Base-by-base conservation (phyloP, 495 filamentous ascomycete genomes). In the Rusavskia elegans region DNA sequence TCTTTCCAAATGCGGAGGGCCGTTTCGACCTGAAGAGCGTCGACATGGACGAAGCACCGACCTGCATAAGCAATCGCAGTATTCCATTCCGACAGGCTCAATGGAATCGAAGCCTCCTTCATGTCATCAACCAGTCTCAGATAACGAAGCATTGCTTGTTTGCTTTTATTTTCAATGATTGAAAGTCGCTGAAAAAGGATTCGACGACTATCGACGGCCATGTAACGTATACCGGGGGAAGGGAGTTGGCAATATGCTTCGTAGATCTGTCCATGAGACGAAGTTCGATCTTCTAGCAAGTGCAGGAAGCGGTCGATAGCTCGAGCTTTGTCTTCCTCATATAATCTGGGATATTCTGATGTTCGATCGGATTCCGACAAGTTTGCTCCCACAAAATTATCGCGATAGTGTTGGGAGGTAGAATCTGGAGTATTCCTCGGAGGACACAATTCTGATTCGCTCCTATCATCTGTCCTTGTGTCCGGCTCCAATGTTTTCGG, bases 1-100 rank as follows among this genome's bases (percentile, higher is more conserved):
- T 87, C 78, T 51, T 79, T 78, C 87, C 89, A 97, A n/a, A 92
- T 66, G 32, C 81, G 72, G 17, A 97, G 76, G 1, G 87, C 84
- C 21, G 77, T 68, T 52, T 85, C 73, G 8, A 89, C 68, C 53
- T 95, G 84, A 19, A 68, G 62, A 38, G 75, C 75, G 16, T 76
- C 73, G 10, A 84, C 74, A 19, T 57, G 71, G n/a, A 75, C 71
- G 39, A 83, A 78, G 55, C 83, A 84, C 41, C 81, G 80, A 30
- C 80, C 79, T 23, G 82, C 81, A 56, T 92, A 86, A 17, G 83
- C 75, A 23, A 95, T 82, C 23, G 89, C 88, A 35, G 73, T 80
- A 44, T 82, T 92, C 89, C 89, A 98, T 62, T 95, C 76, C 1
- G 69, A 60, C 7, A 62, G 64, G 2, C 71, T 81, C 49, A 95